Base-by-base conservation (phyloP, 768 basidiomycete genomes). In the Omphalotus guepiniiformis region DNA sequence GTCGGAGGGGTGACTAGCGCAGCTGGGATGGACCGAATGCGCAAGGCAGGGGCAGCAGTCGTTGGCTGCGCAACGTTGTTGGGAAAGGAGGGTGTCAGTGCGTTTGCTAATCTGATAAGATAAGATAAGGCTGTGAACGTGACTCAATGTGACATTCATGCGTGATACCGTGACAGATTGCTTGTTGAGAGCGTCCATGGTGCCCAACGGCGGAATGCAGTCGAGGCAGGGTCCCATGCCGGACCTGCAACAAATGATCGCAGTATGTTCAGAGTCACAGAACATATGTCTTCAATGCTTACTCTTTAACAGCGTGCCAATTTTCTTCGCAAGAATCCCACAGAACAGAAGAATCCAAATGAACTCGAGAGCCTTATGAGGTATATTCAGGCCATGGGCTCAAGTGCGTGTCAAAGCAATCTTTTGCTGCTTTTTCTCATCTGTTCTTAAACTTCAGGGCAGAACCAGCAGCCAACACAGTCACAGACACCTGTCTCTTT, bases 1-100 rank as follows among this genome's bases (percentile, higher is more conserved):
- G 83, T 85, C n/a, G 91, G 92, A 1, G 91, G 91, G 4, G 88
- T 91, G 15, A 82, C 77, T 2, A 76, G 76, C 18, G 65, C 69
- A 4, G 83, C 68, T 18, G 82, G 79, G 2, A 79, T 73, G 11
- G 61, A 65, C 43, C 72, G 91, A 46, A 93, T 93, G 88, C 66
- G 69, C n/a, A 68, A 69, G 38, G 88, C 80, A 8, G 90, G 91
- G 3, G 91, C 91, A 7, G 64, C 69, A 39, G 79, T 82, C 1
- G 82, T 93, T 4, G 92, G 79, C 2, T 71, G 72, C 51, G 78
- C 76, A 9, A 78, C 76, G 12, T 50, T 76, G 15, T 67, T 76
- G 42, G 82, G 82, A 1, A 75, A 71, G 52, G 62, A 79, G 50
- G 80, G 82, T 6, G 67, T 78, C 3, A 59, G 55, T 38, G 80